Conservation (phyloP, 2,329 filamentous ascomycete genomes). For the Didymella exigua region DNA sequence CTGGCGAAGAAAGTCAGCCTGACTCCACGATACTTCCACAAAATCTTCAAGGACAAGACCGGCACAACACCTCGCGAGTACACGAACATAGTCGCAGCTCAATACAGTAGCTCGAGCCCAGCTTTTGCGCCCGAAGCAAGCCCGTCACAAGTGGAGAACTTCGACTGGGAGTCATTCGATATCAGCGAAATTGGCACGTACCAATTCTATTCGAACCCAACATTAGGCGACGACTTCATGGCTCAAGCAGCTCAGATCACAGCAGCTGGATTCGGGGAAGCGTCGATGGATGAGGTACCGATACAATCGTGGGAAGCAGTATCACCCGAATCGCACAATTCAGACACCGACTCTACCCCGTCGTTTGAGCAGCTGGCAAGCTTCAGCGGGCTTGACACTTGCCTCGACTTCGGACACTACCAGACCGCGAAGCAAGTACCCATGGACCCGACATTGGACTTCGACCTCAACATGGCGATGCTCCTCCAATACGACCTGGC, state of each 20-base stretch:
- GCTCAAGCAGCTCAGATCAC: constrained; percentile 14
- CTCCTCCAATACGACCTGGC: constrained; percentile 12
- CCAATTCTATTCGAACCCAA: constrained; percentile 19
- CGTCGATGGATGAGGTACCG: constrained; percentile 9
- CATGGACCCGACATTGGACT: constrained; percentile 7
- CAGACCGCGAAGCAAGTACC: background rate
- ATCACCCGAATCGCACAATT: background rate
- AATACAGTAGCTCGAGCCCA: constrained; percentile 15
- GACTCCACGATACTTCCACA: constrained; percentile 64
- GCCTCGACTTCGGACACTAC: background rate
- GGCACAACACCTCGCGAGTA: constrained; percentile 59
- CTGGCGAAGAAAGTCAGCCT: constrained; percentile 59
- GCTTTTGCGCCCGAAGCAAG: constrained; percentile 6
- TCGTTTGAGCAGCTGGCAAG: constrained; percentile 1
- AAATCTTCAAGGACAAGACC: constrained; percentile 62
- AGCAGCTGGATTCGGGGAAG: constrained; percentile 16
- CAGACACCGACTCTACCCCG: constrained; percentile 1
- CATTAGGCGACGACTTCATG: constrained; percentile 13
- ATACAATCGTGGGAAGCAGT: background rate
- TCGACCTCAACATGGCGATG: constrained; percentile 16
- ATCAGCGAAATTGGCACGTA: constrained; percentile 38
- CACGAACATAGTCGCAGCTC: constrained; percentile 27
- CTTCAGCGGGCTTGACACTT: background rate
- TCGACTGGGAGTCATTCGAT: constrained; percentile 31
- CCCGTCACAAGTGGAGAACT: constrained; percentile 7